Evolutionary conservation across 192 early-diverging fungal species (phyloP), one percentile per base, ranked within the genome.

Genomic region (Mortierella alpina): DNA sequence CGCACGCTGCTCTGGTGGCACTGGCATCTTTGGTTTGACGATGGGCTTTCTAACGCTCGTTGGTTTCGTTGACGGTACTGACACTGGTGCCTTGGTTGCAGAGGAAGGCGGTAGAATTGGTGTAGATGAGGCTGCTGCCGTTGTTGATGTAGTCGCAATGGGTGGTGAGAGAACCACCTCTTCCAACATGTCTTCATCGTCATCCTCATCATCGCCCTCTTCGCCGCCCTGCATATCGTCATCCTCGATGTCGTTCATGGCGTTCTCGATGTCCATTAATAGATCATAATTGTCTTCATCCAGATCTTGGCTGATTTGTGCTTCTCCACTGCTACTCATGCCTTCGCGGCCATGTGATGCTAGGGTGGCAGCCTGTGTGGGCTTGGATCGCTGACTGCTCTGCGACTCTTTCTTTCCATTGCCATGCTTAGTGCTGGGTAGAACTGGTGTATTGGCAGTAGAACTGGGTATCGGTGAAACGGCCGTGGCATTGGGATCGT

Each of bases 121-220:
- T 5, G 67, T 46, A 57, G 62, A 65, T 8, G n/a, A 11, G 6
- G 18, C 39, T 6, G 58, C 41, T 7, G 48, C 42, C 1, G 58
- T 1, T 1, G 13, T 20, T 40, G 61, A 41, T 10, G 55, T 17
- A 12, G 20, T 20, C 15, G 56, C 42, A 47, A 46, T 39, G 31
- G 18, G 14, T 41, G 6, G 61, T 13, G 4, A 54, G 11, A 15
- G 75, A 62, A n/a, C 66, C 64, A 80, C 64, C 48, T 80, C 77
- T 53, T 80, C 76, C 12, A 68, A 59, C 1, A 72, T 70, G 47
- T 66, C 63, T 31, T 66, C 68, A n/a, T 79, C 75, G 9, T 79
- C 76, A 47, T 62, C 59, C 10, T 44, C 64, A 13, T 75, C 73
- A 39, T 60, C 66, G 6, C 63, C 73, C 1, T 68, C 65, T 10